Conservation (phyloP, 495 filamentous ascomycete species). For the Neurospora sp. region DNA sequence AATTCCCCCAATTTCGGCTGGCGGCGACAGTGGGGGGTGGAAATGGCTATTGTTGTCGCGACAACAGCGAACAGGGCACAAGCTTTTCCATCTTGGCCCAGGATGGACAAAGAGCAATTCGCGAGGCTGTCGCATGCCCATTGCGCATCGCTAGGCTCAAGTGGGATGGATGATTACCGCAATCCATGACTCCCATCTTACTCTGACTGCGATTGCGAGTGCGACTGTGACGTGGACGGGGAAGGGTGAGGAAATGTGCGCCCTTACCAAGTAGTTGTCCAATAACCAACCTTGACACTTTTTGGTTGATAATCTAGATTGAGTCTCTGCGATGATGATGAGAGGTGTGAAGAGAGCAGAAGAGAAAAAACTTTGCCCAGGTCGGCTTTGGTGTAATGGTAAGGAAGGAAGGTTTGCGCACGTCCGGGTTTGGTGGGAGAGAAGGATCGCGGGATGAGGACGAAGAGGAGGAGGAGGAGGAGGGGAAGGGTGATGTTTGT, state of each 20-base stretch:
- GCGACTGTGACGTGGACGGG: background rate
- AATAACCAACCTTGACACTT: background rate
- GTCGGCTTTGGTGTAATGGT: background rate
- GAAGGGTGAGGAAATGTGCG: background rate
- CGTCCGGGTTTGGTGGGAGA: background rate
- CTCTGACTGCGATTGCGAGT: background rate
- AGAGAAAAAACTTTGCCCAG: background rate
- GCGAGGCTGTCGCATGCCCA: background rate
- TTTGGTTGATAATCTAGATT: background rate
- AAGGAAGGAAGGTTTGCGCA: background rate
- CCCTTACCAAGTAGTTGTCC: background rate
- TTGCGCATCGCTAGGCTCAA: background rate
- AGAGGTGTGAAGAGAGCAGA: background rate
- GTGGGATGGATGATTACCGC: background rate
- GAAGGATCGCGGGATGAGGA: background rate
- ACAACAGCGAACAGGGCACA: background rate
- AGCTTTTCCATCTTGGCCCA: background rate
- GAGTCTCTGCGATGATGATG: background rate
- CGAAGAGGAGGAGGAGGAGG: background rate
- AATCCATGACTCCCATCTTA: background rate
- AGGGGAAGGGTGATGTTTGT: background rate
- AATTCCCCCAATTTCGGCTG: conserved; percentile 14
- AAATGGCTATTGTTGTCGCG: conserved; percentile 3
- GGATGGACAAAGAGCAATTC: background rate
- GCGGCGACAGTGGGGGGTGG: conserved; percentile 12